phyloP scores from a whole-genome alignment of 768 basidiomycete species.

The Russula abietina region DNA sequence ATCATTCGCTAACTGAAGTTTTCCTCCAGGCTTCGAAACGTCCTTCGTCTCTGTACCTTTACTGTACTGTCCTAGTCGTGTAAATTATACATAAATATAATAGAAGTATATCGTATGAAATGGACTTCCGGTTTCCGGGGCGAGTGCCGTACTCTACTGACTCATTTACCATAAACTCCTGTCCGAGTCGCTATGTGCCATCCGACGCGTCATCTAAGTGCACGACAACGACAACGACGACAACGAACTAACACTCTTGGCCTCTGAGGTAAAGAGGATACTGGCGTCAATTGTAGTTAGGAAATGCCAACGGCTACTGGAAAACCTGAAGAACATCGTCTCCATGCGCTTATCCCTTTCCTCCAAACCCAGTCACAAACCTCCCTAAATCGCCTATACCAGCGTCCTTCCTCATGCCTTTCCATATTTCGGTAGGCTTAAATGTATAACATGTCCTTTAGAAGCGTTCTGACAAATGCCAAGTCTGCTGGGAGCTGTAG shows the following conservation, averaged over 20 bases:
- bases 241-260: not conserved
- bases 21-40: not conserved
- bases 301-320: slow-evolving; percentile 19
- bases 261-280: slow-evolving; percentile 2
- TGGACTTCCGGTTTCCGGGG: not conserved
- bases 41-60: not conserved
- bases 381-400: slow-evolving; percentile 72
- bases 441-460: not conserved
- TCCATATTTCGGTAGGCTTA: slow-evolving; percentile 72
- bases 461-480: not conserved
- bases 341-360: slow-evolving; percentile 70
- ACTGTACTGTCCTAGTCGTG: not conserved
- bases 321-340: slow-evolving; percentile 10
- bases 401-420: slow-evolving; percentile 81
- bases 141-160: not conserved
- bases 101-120: no score
- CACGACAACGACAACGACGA: not conserved
- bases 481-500: slow-evolving; percentile 71
- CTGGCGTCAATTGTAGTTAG: not conserved
- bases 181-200: not conserved
- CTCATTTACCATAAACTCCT: no score
- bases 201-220: not conserved
- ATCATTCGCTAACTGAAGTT: not conserved
- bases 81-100: no score
- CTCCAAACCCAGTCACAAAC: slow-evolving; percentile 75